Evolutionary conservation across 108 stramenopile species (phyloP), one percentile per base, ranked within the genome.

Genomic region (Cylindrotheca fusiformis): DNA sequence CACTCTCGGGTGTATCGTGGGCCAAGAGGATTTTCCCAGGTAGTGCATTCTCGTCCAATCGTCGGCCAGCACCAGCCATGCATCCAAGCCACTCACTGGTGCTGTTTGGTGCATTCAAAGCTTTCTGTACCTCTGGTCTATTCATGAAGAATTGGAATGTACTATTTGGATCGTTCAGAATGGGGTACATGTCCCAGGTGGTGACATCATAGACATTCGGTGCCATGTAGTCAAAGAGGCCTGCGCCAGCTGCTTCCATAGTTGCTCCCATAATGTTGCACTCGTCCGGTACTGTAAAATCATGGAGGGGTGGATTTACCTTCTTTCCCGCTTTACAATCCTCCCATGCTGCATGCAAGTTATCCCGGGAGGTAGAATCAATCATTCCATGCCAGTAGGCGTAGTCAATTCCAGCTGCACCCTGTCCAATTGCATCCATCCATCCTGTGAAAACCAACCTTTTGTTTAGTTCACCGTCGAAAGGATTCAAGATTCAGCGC

Each of bases 381-480:
- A 90, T 87, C 80, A 87, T 76, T 22, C 85, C 85, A 61, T 90
- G 88, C 85, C 88, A 86, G 57, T 67, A 90, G 17, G 85, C 80
- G 59, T 71, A 84, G 58, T 90, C 88, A 57, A 86, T 86, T 0
- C 73, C 65, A 2, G 84, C 77, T 18, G 79, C 69, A 49, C 83
- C 85, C 68, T 90, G 85, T 48, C 74, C 66, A 26, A 71, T 57
- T 21, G 68, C 78, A 67, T 90, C 88, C 19, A 87, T 77, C 82
- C 82, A 85, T 4, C 36, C 36, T 41, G 14, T 41, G n/a, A n/a
- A n/a, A n/a, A n/a, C n/a, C n/a, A n/a, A n/a, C n/a, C n/a, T n/a
- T n/a, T n/a, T n/a, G n/a, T n/a, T n/a, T n/a, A n/a, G n/a, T n/a
- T n/a, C n/a, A n/a, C n/a, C n/a, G n/a, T n/a, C n/a, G n/a, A n/a